Evolutionary conservation across 108 stramenopile species (phyloP).

Genomic region (Bacterosira constricta): DNA sequence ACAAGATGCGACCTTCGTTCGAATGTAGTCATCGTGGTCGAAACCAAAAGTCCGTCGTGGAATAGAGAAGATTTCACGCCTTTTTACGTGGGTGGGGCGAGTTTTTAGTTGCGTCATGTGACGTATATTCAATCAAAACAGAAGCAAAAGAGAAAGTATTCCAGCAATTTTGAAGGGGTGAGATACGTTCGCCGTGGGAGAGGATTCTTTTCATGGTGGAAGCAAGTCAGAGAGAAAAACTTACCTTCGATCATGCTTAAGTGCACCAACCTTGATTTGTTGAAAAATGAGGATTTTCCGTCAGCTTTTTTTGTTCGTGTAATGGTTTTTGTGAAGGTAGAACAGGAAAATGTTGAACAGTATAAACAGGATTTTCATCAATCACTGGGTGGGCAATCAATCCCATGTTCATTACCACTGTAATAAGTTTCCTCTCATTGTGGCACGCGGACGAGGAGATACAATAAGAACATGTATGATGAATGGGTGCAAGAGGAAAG

Average conservation of each 20-base stretch:
- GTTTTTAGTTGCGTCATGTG: not conserved
- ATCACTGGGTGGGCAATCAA: slow-evolving; percentile 2
- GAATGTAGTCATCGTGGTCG: too few species aligned
- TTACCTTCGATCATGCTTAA: too few species aligned
- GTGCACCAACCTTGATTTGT: too few species aligned
- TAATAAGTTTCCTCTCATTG: slow-evolving; percentile 2
- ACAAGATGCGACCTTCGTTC: too few species aligned
- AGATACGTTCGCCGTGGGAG: not conserved
- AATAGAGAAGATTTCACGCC: too few species aligned
- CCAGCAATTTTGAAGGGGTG: not conserved
- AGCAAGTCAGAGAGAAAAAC: too few species aligned
- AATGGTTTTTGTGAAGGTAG: slow-evolving; percentile 11
- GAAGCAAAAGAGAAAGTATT: too few species aligned
- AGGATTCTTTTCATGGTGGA: too few species aligned
- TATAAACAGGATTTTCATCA: not conserved
- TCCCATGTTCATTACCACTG: not conserved
- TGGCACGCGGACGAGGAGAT: not conserved
- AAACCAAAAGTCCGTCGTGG: too few species aligned
- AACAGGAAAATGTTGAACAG: not conserved
- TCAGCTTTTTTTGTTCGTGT: too few species aligned
- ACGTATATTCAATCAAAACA: not conserved
- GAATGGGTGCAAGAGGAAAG: not conserved
- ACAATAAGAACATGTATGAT: not conserved
- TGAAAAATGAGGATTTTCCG: too few species aligned
- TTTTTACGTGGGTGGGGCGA: not conserved